These are phyloP conservation scores for Cyberlindnera veronae DNA, from an alignment of 805 yeast species.

Conservation along the genomic window DNA sequence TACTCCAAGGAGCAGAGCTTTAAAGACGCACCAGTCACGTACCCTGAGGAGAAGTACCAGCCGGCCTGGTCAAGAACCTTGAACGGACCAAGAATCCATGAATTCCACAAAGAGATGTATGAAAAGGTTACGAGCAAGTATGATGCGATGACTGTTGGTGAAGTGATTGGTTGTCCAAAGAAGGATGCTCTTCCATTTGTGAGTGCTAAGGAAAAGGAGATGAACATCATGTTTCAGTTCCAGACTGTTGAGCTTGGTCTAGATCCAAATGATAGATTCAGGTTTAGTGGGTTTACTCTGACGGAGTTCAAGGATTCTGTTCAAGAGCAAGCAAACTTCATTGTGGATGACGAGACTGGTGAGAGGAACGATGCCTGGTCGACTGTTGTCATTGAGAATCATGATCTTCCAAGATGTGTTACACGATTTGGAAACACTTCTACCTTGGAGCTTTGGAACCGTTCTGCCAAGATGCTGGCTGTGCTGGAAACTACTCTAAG, in stretches of 20 bases:
- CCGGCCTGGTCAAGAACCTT: constrained; percentile 32
- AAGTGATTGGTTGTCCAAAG: constrained; percentile 42
- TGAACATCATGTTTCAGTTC: constrained; percentile 40
- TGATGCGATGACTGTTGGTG: constrained; percentile 57
- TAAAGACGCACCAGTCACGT: constrained; percentile 47
- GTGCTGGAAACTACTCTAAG: constrained; percentile 43
- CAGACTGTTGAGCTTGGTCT: constrained; percentile 36
- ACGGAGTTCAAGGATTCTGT: constrained; percentile 41
- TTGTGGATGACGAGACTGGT: constrained; percentile 31
- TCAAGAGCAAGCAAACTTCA: constrained; percentile 33
- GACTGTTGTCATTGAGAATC: constrained; percentile 53
- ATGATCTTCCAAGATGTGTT: constrained; percentile 52
- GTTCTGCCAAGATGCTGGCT: constrained; percentile 48
- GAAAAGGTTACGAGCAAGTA: constrained; percentile 39
- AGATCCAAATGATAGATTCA: constrained; percentile 33
- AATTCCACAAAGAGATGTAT: constrained; percentile 52
- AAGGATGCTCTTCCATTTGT: constrained; percentile 43
- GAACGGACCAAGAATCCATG: constrained; percentile 56
- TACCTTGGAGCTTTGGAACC: constrained; percentile 29
- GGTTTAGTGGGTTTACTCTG: constrained; percentile 32
- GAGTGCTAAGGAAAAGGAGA: constrained; percentile 34
- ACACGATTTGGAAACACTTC: constrained; percentile 48
- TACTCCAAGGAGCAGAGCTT: constrained; percentile 45
- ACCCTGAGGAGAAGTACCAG: constrained; percentile 40
- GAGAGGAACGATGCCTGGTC: constrained; percentile 52